Conservation (phyloP, 495 filamentous ascomycete genomes). For the Neurospora intermedia region DNA sequence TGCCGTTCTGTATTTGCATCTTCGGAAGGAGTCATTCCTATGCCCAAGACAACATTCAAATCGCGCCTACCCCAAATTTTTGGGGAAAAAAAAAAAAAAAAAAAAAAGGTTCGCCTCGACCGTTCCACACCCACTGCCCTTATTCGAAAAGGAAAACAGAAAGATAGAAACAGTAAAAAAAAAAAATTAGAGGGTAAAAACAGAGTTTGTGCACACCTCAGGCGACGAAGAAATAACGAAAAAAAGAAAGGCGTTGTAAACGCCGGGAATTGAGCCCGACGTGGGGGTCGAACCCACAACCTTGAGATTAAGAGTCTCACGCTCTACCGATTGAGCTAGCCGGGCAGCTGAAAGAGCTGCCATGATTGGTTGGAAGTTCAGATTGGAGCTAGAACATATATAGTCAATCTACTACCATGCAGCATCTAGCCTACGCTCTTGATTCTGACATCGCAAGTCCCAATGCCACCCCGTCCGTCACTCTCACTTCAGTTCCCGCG, state of each 20-base stretch:
- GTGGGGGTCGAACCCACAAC: background rate
- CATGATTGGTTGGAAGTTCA: background rate
- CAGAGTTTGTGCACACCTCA: background rate
- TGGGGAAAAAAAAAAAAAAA: background rate
- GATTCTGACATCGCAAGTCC: no score
- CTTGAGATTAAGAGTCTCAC: slow-evolving; percentile 49
- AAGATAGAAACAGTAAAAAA: background rate
- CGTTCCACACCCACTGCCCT: no score
- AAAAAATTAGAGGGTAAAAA: background rate
- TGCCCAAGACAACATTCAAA: background rate
- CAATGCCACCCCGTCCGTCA: background rate
- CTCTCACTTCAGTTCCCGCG: no score
- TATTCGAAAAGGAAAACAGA: no score
- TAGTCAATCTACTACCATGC: background rate
- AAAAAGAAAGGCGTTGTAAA: background rate
- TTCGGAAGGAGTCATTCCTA: background rate
- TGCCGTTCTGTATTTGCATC: no score
- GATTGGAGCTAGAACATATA: background rate
- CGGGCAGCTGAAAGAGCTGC: background rate
- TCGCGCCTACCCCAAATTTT: background rate
- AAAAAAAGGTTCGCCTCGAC: no score
- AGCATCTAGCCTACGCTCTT: no score
- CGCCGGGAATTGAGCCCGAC: background rate
- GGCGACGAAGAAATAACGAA: background rate
- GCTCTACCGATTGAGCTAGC: slow-evolving; percentile 69